These are phyloP conservation scores for Coelastrella sp. DNA, from an alignment of 139 green algal genomes.

Conservation along the genomic window DNA sequence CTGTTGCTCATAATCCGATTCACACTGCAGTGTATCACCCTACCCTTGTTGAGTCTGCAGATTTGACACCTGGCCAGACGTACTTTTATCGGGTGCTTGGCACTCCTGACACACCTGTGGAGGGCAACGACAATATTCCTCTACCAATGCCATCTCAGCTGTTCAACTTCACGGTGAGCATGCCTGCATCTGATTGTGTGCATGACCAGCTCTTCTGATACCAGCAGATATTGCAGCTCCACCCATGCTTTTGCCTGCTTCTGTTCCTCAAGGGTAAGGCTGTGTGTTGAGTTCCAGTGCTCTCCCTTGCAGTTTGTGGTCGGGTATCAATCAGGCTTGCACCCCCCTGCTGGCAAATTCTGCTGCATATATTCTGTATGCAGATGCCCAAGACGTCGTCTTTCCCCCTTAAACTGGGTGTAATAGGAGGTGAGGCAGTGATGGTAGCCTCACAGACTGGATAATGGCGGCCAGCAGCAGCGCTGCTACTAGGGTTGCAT, in stretches of 20 bases:
- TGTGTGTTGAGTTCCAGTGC: background rate
- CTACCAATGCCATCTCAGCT: background rate
- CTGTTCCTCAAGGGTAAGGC: background rate
- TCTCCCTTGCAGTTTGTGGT: background rate
- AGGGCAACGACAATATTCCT: background rate
- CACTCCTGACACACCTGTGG: background rate
- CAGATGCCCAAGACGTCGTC: background rate
- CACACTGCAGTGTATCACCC: no score
- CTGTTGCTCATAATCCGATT: no score
- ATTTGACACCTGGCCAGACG: background rate
- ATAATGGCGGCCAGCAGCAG: background rate
- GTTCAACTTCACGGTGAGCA: slow-evolving; percentile 20
- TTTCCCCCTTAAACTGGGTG: slow-evolving; percentile 24
- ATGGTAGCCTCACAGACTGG: background rate
- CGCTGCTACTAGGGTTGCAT: background rate
- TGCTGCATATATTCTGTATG: no score
- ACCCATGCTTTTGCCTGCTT: background rate
- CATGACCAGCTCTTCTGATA: background rate
- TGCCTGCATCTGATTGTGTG: no score
- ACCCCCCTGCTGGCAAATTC: no score
- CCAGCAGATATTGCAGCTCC: background rate
- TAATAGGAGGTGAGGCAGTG: background rate
- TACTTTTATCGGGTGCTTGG: slow-evolving; percentile 17
- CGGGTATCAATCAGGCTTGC: background rate
- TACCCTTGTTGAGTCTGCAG: background rate